Conservation (phyloP, 495 filamentous ascomycete species). For the Penicillium turbatum region DNA sequence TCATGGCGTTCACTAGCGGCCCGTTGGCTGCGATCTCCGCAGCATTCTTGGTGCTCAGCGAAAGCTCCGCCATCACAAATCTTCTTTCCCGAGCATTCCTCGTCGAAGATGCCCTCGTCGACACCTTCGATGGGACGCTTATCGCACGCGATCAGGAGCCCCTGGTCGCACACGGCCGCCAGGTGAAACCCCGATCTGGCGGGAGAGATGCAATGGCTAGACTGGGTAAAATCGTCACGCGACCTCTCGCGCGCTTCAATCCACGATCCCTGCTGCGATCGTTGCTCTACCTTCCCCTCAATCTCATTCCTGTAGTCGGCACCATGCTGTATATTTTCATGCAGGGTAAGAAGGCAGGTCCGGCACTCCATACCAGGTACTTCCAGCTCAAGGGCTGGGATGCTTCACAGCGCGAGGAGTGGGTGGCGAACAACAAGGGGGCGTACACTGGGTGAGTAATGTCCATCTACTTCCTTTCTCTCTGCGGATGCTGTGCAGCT, state of each 20-base stretch:
- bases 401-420: constrained; percentile 55
- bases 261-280: constrained; percentile 64
- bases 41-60: constrained; percentile 70
- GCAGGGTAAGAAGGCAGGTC: constrained; percentile 60
- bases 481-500: not conserved
- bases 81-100: constrained; percentile 70
- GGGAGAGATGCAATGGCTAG: constrained; percentile 52
- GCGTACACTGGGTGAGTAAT: constrained; percentile 73
- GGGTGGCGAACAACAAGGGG: constrained; percentile 57
- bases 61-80: constrained; percentile 74
- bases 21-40: constrained; percentile 73
- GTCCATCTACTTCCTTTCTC: constrained; percentile 6
- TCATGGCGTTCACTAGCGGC: constrained; percentile 75
- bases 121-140: constrained; percentile 87
- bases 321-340: constrained; percentile 72
- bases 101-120: constrained; percentile 72
- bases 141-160: constrained; percentile 49
- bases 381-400: constrained; percentile 86
- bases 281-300: constrained; percentile 77
- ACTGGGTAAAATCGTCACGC: constrained; percentile 68
- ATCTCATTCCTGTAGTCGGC: constrained; percentile 86
- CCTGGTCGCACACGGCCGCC: constrained; percentile 68
- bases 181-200: constrained; percentile 51
- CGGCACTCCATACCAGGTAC: constrained; percentile 57
- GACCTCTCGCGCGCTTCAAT: constrained; percentile 63